Evolutionary conservation across 1,139 yeast species (phyloP).

Genomic region (Taphrina confusa): DNA sequence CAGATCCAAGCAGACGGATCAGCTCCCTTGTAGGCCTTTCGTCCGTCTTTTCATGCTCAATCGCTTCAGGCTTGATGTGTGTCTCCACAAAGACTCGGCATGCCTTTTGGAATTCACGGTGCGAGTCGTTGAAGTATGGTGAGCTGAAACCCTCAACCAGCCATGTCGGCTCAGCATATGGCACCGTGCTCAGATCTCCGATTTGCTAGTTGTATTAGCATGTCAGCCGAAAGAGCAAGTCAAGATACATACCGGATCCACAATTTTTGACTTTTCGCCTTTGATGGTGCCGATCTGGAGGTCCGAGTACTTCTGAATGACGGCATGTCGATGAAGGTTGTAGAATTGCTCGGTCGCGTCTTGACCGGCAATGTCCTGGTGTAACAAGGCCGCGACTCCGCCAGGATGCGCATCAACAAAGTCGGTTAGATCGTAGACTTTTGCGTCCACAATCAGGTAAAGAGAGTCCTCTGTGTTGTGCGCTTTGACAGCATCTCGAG

Average conservation of each 20-base stretch:
- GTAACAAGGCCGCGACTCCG: conserved; percentile 84
- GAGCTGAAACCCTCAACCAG: conserved; percentile 50
- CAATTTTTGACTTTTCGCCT: conserved; percentile 23
- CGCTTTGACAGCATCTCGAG: conserved; percentile 27
- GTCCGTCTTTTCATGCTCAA: conserved; percentile 49
- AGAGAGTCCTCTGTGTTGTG: conserved; percentile 35
- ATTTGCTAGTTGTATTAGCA: conserved; percentile 43
- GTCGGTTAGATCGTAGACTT: conserved; percentile 78
- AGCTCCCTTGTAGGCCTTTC: conserved; percentile 34
- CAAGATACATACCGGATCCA: not conserved
- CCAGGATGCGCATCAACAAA: conserved; percentile 97
- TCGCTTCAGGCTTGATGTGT: conserved; percentile 48
- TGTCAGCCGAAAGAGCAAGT: not conserved
- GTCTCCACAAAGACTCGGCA: conserved; percentile 50
- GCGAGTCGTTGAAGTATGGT: conserved; percentile 50
- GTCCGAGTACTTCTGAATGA: conserved; percentile 21
- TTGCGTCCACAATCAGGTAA: conserved; percentile 31
- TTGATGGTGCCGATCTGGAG: conserved; percentile 28
- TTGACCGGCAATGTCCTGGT: conserved; percentile 75
- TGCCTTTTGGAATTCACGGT: conserved; percentile 48
- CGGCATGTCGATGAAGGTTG: conserved; percentile 29
- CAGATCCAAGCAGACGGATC: conserved; percentile 43
- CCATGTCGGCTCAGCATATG: conserved; percentile 52
- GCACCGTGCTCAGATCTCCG: conserved; percentile 48
- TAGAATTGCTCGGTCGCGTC: conserved; percentile 33